Evolutionary conservation across 768 basidiomycete species (phyloP).

Genomic region (Tephrocybe rancida): DNA sequence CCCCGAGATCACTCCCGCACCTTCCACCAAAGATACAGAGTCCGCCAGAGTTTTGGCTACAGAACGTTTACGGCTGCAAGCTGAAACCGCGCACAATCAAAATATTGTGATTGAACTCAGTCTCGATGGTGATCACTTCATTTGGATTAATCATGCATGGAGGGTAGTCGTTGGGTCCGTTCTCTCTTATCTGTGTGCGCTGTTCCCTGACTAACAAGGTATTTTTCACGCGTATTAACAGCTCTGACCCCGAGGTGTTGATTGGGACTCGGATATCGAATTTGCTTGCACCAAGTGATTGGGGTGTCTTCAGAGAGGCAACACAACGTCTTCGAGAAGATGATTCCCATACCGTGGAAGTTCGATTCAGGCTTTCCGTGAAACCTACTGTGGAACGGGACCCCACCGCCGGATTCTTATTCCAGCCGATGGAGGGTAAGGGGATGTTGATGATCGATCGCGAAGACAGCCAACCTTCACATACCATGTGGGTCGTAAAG

Average conservation of each 20-base stretch:
- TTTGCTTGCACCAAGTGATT: slow-evolving; percentile 78
- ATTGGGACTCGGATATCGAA: slow-evolving; percentile 80
- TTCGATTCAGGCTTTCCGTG: slow-evolving; percentile 84
- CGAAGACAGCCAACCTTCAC: slow-evolving; percentile 82
- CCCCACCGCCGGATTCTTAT: slow-evolving; percentile 53
- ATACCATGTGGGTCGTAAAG: slow-evolving; percentile 98
- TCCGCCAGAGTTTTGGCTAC: slow-evolving; percentile 86
- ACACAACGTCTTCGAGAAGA: slow-evolving; percentile 85
- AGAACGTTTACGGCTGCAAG: slow-evolving; percentile 85
- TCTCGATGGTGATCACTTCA: slow-evolving; percentile 91
- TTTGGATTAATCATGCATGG: slow-evolving; percentile 98
- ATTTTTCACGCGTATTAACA: slow-evolving; percentile 29
- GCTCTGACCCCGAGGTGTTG: slow-evolving; percentile 81
- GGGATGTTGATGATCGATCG: slow-evolving; percentile 99
- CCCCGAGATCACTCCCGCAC: slow-evolving; percentile 35
- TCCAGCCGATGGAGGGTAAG: slow-evolving; percentile 93
- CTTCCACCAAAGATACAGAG: slow-evolving; percentile 62
- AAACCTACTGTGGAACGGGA: slow-evolving; percentile 64
- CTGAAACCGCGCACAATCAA: slow-evolving; percentile 93
- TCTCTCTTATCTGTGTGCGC: slow-evolving; percentile 4
- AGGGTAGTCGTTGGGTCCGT: slow-evolving; percentile 85
- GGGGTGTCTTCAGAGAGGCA: slow-evolving; percentile 83
- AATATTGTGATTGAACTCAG: slow-evolving; percentile 96
- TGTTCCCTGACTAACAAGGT: slow-evolving; percentile 17
- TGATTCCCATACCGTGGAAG: slow-evolving; percentile 93